Conservation (phyloP, 1,139 yeast species). For the Geotrichum candidum region DNA sequence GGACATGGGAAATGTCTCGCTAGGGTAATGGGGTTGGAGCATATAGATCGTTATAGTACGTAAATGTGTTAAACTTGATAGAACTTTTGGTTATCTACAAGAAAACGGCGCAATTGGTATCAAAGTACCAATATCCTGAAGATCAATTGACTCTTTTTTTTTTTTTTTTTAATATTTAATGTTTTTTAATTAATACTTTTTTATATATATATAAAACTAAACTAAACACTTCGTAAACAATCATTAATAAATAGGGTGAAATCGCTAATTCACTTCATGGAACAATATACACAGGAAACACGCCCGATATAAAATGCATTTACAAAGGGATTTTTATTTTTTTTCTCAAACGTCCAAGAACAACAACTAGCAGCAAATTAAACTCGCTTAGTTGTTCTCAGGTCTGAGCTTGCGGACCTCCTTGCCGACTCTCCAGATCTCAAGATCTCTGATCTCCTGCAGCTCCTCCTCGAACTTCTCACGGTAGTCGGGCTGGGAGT, state of each 20-base stretch:
- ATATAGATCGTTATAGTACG: no score
- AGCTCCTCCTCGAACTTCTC: constrained; percentile 92
- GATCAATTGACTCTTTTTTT: neutral
- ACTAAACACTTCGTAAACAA: constrained; percentile 10
- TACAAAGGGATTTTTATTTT: constrained; percentile 12
- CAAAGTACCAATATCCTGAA: no score
- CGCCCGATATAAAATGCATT: constrained; percentile 14
- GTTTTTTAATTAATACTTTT: neutral
- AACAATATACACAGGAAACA: constrained; percentile 19
- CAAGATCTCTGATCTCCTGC: constrained; percentile 89
- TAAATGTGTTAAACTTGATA: no score
- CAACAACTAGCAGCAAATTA: neutral
- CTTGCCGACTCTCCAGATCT: constrained; percentile 99
- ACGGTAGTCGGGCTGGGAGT: constrained; percentile 97
- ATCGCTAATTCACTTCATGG: constrained; percentile 19
- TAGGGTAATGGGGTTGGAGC: no score
- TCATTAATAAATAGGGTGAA: constrained; percentile 17
- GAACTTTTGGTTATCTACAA: no score
- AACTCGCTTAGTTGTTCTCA: constrained; percentile 70
- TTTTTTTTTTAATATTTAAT: neutral
- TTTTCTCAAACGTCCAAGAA: neutral
- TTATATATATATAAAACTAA: neutral
- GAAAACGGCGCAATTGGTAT: no score
- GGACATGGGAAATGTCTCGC: no score
- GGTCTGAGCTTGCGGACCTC: constrained; percentile 99